Base-by-base conservation (phyloP, 2,329 filamentous ascomycete genomes). In the Leptographium radiaticola region DNA sequence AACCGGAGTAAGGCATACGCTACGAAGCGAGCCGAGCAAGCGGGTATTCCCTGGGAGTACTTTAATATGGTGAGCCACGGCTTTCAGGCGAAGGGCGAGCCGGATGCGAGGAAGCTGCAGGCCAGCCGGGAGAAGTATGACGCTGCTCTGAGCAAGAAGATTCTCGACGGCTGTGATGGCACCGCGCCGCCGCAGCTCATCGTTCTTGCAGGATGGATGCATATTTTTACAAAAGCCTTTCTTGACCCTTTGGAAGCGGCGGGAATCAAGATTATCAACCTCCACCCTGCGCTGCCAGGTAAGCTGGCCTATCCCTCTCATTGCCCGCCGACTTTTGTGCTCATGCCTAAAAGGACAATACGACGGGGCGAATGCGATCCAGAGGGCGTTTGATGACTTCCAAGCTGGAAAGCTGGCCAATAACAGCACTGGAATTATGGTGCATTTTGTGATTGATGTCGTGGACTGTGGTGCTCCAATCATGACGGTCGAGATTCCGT, bases 161-260 rank as follows among this genome's bases (percentile, higher is more conserved):
- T 94, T 52, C 71, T 91, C 30, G 9, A 54, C 40, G 48, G 12
- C 8, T 13, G 6, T 1, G 11, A 53, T 16, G 60, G 63, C 3
- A 66, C 69, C 6, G 77, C 84, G 58, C 68, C 68, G 55, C 88
- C 89, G 0, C 79, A 90, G 53, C 68, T 95, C 53, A 80, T 95
- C 49, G 84, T 93, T 10, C 86, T 89, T 60, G 84, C 87, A 4
- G 89, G 89, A 2, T 94, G 87, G 77, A 94, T 94, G 88, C 84
- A 93, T 66, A 84, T 94, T 55, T 77, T 94, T 49, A 83, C 81
- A 0, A 72, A 74, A 2, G 70, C 74, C 1, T 93, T 94, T 65
- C 71, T 95, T 49, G 74, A 77, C 10, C 86, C 87, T 2, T 64
- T 95, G 9, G 75, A 79, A 38, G 70, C 67, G 13, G 79, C 74